phyloP scores from a whole-genome alignment of 2,329 filamentous ascomycete genomes.

The Trichoderma oligosporum region DNA sequence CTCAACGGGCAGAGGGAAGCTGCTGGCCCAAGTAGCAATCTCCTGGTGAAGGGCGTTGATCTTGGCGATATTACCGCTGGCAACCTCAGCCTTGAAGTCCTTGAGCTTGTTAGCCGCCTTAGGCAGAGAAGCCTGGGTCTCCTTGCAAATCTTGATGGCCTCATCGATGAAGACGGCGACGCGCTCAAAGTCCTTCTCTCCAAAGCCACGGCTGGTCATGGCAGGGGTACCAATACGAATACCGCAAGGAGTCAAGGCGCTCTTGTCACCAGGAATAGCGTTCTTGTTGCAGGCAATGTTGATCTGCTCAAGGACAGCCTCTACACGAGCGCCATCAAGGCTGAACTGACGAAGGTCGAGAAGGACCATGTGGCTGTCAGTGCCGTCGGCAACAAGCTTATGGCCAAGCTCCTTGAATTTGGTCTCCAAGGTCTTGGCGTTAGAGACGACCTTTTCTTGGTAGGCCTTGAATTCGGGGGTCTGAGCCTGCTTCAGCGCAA shows the following conservation, averaged over 20 bases:
- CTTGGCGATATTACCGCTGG: slow-evolving; percentile 70
- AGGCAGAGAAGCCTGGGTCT: slow-evolving; percentile 77
- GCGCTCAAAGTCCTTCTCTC: slow-evolving; percentile 84
- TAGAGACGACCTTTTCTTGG: slow-evolving; percentile 86
- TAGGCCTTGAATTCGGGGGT: slow-evolving; percentile 89
- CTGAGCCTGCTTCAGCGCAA: slow-evolving; percentile 91
- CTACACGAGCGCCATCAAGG: slow-evolving; percentile 90
- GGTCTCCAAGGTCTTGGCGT: slow-evolving; percentile 85
- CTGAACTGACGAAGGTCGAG: slow-evolving; percentile 83
- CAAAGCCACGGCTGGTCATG: slow-evolving; percentile 95
- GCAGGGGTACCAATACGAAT: slow-evolving; percentile 95
- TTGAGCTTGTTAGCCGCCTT: slow-evolving; percentile 99
- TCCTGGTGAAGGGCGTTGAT: slow-evolving; percentile 85
- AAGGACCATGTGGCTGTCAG: slow-evolving; percentile 96
- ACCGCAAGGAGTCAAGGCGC: slow-evolving; percentile 87
- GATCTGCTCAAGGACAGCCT: slow-evolving; percentile 94
- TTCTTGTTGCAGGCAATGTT: slow-evolving; percentile 99
- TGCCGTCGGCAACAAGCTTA: slow-evolving; percentile 92
- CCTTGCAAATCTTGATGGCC: slow-evolving; percentile 84
- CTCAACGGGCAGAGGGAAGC: slow-evolving; percentile 89
- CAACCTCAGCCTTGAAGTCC: slow-evolving; percentile 96
- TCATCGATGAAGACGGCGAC: slow-evolving; percentile 87
- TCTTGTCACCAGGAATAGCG: slow-evolving; percentile 95
- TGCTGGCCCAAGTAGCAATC: slow-evolving; percentile 79
- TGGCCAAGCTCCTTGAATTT: slow-evolving; percentile 84